phyloP scores from a whole-genome alignment of 805 yeast species.

The Ogataea ramenticola region DNA sequence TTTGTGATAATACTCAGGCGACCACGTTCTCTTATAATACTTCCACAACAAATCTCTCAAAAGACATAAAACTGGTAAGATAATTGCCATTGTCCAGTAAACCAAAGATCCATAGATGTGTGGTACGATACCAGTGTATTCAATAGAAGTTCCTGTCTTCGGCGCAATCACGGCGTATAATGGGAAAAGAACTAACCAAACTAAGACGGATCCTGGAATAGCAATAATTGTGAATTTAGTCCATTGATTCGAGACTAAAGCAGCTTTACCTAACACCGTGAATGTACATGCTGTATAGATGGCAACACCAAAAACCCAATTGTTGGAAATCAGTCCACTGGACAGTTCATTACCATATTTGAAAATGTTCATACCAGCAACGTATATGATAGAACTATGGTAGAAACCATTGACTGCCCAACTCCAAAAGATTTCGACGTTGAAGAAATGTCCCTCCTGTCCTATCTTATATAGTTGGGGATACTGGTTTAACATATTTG shows the following conservation, averaged over 20 bases:
- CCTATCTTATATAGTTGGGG: conserved; percentile 92
- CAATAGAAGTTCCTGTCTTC: conserved; percentile 67
- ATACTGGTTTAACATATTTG: conserved; percentile 80
- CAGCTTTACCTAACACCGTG: conserved; percentile 93
- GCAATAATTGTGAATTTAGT: conserved; percentile 87
- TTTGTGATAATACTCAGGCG: conserved; percentile 87
- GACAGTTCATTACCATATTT: conserved; percentile 57
- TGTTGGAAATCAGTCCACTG: conserved; percentile 69
- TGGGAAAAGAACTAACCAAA: conserved; percentile 87
- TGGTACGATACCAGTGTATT: conserved; percentile 72
- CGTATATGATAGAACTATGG: conserved; percentile 80
- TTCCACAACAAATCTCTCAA: conserved; percentile 91
- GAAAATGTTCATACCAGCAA: conserved; percentile 65
- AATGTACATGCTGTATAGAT: conserved; percentile 80
- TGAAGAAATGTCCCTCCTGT: conserved; percentile 81
- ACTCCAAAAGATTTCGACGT: conserved; percentile 90
- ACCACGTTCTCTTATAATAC: conserved; percentile 84
- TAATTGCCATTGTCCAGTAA: conserved; percentile 78
- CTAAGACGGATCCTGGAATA: conserved; percentile 84
- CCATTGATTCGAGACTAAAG: conserved; percentile 87
- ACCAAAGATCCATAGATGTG: conserved; percentile 70
- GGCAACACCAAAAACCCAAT: conserved; percentile 95
- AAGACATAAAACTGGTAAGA: conserved; percentile 72
- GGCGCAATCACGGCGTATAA: conserved; percentile 85
- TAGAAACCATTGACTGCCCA: conserved; percentile 95